phyloP scores from a whole-genome alignment of 1,139 yeast genomes.

The Wickerhamiella infanticola region DNA sequence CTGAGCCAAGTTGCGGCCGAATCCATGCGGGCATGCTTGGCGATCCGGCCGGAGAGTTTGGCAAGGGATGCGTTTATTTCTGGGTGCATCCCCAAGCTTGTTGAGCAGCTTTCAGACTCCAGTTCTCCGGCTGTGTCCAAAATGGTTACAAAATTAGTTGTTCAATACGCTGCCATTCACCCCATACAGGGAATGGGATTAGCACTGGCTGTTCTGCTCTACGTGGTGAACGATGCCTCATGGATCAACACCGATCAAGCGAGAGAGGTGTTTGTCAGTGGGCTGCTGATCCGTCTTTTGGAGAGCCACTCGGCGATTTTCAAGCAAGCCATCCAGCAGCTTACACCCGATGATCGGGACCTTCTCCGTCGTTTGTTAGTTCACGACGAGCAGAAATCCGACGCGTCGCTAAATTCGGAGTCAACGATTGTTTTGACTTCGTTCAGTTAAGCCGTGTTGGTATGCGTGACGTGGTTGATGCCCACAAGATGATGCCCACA shows the following conservation, averaged over 20 bases:
- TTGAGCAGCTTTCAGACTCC: constrained; percentile 12
- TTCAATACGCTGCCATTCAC: constrained; percentile 1
- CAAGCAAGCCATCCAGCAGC: constrained; percentile 32
- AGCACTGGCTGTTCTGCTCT: constrained; percentile 7
- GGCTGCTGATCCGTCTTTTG: constrained; percentile 10
- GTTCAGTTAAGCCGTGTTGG: constrained; percentile 4
- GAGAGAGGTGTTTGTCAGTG: constrained; percentile 5
- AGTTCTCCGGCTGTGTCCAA: constrained; percentile 11
- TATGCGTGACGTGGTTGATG: no score
- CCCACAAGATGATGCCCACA: no score
- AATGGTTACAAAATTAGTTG: constrained; percentile 4
- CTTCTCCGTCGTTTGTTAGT: constrained; percentile 3
- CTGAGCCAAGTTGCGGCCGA: constrained; percentile 36
- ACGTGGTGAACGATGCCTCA: neutral
- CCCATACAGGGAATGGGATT: neutral
- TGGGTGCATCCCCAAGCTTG: constrained; percentile 7
- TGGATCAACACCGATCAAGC: constrained; percentile 4
- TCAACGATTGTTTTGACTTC: constrained; percentile 11
- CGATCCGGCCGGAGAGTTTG: neutral
- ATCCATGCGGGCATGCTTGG: constrained; percentile 34
- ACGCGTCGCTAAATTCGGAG: constrained; percentile 3
- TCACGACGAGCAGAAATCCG: constrained; percentile 5
- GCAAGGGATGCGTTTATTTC: constrained; percentile 10
- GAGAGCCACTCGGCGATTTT: constrained; percentile 30
- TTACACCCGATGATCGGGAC: constrained; percentile 13